These are phyloP conservation scores for Evernia prunastri DNA, from an alignment of 495 filamentous ascomycete species.

Conservation along the genomic window DNA sequence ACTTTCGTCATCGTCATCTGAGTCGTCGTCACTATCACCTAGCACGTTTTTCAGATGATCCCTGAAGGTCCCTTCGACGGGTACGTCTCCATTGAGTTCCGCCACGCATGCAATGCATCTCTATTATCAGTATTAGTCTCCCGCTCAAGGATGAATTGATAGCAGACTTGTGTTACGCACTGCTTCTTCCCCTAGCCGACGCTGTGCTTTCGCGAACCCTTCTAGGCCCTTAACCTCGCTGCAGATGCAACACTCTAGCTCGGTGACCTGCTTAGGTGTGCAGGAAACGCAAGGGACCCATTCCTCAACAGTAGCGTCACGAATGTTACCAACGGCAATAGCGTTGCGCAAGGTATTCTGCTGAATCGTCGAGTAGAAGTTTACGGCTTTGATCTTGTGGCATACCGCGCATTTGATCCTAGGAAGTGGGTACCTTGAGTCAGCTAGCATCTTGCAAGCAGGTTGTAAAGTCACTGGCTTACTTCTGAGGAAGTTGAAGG, in stretches of 20 bases:
- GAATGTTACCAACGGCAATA: conserved; percentile 20
- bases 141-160: conserved; percentile 5
- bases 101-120: conserved; percentile 53
- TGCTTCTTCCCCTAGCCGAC: conserved; percentile 39
- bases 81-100: conserved; percentile 6
- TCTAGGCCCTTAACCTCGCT: conserved; percentile 39
- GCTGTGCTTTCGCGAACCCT: conserved; percentile 53
- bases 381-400: conserved; percentile 35
- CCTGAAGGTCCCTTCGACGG: conserved; percentile 6
- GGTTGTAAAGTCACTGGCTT: conserved; percentile 6
- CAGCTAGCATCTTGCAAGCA: too few species aligned
- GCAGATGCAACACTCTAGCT: conserved; percentile 44
- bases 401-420: conserved; percentile 46
- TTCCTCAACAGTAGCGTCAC: conserved; percentile 13
- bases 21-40: not conserved
- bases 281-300: conserved; percentile 30
- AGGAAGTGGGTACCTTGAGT: too few species aligned
- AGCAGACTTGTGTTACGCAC: conserved; percentile 35
- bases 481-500: conserved; percentile 31
- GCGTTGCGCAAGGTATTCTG: too few species aligned
- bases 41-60: not conserved
- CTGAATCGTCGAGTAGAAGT: conserved; percentile 43
- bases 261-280: conserved; percentile 27
- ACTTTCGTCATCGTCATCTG: not conserved
- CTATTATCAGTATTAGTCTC: conserved; percentile 30